Evolutionary conservation across 169 alveolate genomes (phyloP), one percentile per base, ranked within the genome.

Genomic region (Eimeria praecox): DNA sequence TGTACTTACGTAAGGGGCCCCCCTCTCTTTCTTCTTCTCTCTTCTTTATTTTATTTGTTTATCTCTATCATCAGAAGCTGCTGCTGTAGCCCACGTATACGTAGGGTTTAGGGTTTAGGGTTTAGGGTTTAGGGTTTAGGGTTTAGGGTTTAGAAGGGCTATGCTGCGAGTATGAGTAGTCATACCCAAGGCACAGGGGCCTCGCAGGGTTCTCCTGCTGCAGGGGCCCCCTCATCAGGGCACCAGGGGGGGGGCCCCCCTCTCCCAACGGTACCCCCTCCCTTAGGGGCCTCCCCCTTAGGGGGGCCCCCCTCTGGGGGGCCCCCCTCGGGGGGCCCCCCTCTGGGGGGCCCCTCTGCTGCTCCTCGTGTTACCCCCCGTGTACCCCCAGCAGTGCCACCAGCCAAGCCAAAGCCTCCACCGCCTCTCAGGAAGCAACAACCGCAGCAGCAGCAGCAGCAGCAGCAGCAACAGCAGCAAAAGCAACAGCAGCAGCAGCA

Each of bases 401-500:
- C 82, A 71, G 24, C 82, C 42, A 71, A 12, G 82, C 82, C 82
- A 71, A 30, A 38, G 82, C 82, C 82, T 71, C 82, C 82, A 10
- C 82, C 82, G 40, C 82, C 82, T 3, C 82, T 33, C 22, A 71
- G 22, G 8, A 42, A 82, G 20, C 71, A 82, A 14, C 3, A 82
- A 27, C 73, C 18, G 71, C 71, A 46, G 38, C 90, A 82, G 46
- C 69, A 82, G 71, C 73, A 49, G 49, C 66, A 44, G 54, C 71
- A 82, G 42, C 71, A 27, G 49, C 46, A 27, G 66, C 90, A 33
- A 22, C 90, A 46, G 54, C 90, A 44, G 90, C 90, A 82, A 27
- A 69, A 44, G 44, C 90, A 46, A 46, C 73, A 49, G 90, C 90
- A 42, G 52, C 87, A 35, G 56, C 87, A 77, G 87, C 59, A 38